Percentiles rank a stretch among this genome's conserved stretches.
These are phyloP conservation scores for Saccharomycopsis javanensis DNA, from an alignment of 805 yeast species.

Conservation along the genomic window DNA sequence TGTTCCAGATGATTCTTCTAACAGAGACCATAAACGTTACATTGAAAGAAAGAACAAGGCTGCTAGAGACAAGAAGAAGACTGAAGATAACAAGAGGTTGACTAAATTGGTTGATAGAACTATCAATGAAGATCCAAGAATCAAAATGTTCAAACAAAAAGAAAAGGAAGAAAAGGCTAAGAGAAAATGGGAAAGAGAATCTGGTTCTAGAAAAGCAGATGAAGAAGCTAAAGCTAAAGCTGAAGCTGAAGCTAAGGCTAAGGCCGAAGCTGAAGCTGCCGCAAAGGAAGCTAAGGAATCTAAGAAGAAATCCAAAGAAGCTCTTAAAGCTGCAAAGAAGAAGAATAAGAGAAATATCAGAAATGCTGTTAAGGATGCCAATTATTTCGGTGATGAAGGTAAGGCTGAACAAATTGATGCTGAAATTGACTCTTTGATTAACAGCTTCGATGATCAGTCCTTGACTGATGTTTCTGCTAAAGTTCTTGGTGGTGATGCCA, in stretches of 20 bases:
- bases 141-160: constrained; percentile 82
- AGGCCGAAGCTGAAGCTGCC: constrained; percentile 65
- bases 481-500: constrained; percentile 50
- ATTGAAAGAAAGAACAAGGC: constrained; percentile 95
- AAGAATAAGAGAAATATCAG: constrained; percentile 89
- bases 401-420: constrained; percentile 60
- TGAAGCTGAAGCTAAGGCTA: constrained; percentile 80
- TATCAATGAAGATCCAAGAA: constrained; percentile 86
- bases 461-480: constrained; percentile 66
- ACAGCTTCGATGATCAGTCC: constrained; percentile 68
- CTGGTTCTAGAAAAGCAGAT: constrained; percentile 94
- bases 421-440: constrained; percentile 73
- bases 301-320: constrained; percentile 93
- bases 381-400: constrained; percentile 72
- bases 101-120: constrained; percentile 84
- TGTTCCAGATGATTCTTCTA: constrained; percentile 97
- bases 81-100: constrained; percentile 89
- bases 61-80: constrained; percentile 94
- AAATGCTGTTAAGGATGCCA: constrained; percentile 70
- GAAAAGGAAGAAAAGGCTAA: constrained; percentile 93
- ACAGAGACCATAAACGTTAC: constrained; percentile 98
- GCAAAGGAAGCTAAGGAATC: constrained; percentile 60
- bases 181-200: constrained; percentile 96
- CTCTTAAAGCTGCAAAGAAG: constrained; percentile 83
- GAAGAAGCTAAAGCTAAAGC: constrained; percentile 79